Percentiles rank a stretch among this genome's conserved stretches.
Conservation (phyloP, 2,329 filamentous ascomycete species). For the Aspergillus neoniger region DNA sequence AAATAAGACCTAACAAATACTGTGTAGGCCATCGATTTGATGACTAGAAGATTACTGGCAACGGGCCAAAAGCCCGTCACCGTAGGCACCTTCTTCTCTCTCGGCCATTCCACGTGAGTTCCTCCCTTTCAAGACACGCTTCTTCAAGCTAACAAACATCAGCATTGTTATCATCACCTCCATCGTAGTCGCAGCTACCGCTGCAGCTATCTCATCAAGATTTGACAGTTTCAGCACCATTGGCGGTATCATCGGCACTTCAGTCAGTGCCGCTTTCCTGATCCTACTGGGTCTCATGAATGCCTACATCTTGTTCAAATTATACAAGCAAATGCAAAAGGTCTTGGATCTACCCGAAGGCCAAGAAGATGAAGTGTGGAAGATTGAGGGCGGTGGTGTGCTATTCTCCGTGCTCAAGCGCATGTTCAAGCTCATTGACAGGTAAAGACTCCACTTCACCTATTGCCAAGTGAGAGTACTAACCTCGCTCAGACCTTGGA, state of each 20-base stretch:
- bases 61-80: slow-evolving; percentile 83
- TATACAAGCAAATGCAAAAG: slow-evolving; percentile 67
- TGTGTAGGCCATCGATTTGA: slow-evolving; percentile 80
- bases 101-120: slow-evolving; percentile 78
- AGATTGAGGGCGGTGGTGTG: slow-evolving; percentile 75
- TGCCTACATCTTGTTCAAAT: slow-evolving; percentile 77
- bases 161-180: slow-evolving; percentile 85
- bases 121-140: not conserved
- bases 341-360: slow-evolving; percentile 56
- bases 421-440: slow-evolving; percentile 72
- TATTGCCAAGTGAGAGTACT: not conserved
- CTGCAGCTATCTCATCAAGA: slow-evolving; percentile 74
- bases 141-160: slow-evolving; percentile 2
- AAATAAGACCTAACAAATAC: not conserved
- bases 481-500: slow-evolving; percentile 63
- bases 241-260: slow-evolving; percentile 86
- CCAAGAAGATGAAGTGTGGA: slow-evolving; percentile 57
- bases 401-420: slow-evolving; percentile 70
- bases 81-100: slow-evolving; percentile 90
- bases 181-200: slow-evolving; percentile 86
- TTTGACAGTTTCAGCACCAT: slow-evolving; percentile 79
- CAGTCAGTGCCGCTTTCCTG: slow-evolving; percentile 79
- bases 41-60: slow-evolving; percentile 86
- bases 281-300: slow-evolving; percentile 83
- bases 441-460: slow-evolving; percentile 28